Percentiles rank a stretch among this genome's conserved stretches.
Evolutionary conservation across 352 stramenopile genomes (phyloP).

Genomic region (Phytophthora sansomeana): DNA sequence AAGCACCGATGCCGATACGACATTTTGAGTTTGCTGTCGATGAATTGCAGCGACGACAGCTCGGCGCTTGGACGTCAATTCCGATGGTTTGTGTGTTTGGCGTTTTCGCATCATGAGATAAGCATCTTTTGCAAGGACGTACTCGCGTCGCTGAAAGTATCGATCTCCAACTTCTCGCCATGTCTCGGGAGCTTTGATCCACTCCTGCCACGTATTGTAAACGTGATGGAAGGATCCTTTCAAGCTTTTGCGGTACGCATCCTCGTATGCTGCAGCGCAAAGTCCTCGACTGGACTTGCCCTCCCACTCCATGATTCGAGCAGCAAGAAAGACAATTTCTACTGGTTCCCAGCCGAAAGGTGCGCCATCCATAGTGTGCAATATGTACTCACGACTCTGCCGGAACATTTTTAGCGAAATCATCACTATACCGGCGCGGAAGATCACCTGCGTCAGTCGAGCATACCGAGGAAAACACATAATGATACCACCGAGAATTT

Average conservation of each 20-base stretch:
- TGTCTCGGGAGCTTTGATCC: conserved; percentile 56
- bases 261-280: conserved; percentile 71
- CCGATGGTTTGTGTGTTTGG: conserved; percentile 42
- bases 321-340: conserved; percentile 73
- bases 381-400: conserved; percentile 73
- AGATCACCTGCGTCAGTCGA: conserved; percentile 62
- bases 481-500: conserved; percentile 67
- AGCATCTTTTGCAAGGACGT: conserved; percentile 65
- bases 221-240: conserved; percentile 19
- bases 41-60: conserved; percentile 35
- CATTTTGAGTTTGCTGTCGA: conserved; percentile 17
- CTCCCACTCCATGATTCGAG: conserved; percentile 67
- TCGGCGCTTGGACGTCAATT: conserved; percentile 44
- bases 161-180: conserved; percentile 63
- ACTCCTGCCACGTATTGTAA: conserved; percentile 60
- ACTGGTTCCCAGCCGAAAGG: conserved; percentile 57
- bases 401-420: conserved; percentile 64
- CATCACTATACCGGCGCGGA: conserved; percentile 71
- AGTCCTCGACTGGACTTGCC: conserved; percentile 48
- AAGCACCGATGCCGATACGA: conserved; percentile 2
- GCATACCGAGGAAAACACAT: conserved; percentile 65
- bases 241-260: conserved; percentile 60
- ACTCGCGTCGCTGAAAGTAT: conserved; percentile 59
- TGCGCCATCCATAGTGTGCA: conserved; percentile 62
- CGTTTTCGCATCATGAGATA: conserved; percentile 70